These are phyloP conservation scores for Citrus mangshanensis DNA, from an alignment of 345 rosid genomes.

Conservation along the genomic window DNA sequence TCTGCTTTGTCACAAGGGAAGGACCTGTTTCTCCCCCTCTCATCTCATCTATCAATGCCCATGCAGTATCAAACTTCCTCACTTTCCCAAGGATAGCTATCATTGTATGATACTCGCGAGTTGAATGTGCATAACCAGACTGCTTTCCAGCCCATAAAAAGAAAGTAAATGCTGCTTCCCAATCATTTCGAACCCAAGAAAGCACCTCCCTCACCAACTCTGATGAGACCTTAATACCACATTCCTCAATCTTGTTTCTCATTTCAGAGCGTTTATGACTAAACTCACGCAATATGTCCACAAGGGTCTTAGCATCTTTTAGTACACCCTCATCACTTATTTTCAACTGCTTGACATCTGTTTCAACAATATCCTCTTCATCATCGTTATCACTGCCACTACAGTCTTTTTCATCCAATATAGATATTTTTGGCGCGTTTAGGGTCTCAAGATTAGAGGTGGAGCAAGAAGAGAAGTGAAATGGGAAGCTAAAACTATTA, in stretches of 20 bases:
- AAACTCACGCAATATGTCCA: conserved; percentile 37
- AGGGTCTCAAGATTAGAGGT: conserved; percentile 25
- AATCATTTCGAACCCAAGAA: conserved; percentile 68
- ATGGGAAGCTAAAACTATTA: conserved; percentile 7
- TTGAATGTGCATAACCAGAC: conserved; percentile 48
- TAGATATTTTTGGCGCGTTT: background rate
- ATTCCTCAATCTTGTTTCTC: conserved; percentile 54
- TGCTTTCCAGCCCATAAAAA: conserved; percentile 81
- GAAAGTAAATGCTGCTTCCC: conserved; percentile 89
- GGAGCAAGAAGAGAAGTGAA: conserved; percentile 20
- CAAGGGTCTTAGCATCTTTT: conserved; percentile 40
- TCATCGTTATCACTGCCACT: conserved; percentile 10
- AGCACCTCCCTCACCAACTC: conserved; percentile 72
- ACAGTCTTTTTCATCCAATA: conserved; percentile 2
- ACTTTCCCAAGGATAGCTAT: conserved; percentile 78
- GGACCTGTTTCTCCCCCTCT: conserved; percentile 42
- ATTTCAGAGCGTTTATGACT: conserved; percentile 35
- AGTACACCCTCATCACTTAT: conserved; percentile 25
- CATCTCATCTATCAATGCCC: conserved; percentile 88
- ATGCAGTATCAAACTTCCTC: conserved; percentile 92
- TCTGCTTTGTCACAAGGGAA: conserved; percentile 68
- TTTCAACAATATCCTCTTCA: conserved; percentile 22
- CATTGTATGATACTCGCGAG: conserved; percentile 73
- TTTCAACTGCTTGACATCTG: conserved; percentile 6
- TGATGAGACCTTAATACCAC: conserved; percentile 45